Percentiles rank a stretch among this genome's conserved stretches.
Evolutionary conservation across 202 grass and related monocot genomes (phyloP).

Genomic region (Bolboschoenoplectus hybrid): DNA sequence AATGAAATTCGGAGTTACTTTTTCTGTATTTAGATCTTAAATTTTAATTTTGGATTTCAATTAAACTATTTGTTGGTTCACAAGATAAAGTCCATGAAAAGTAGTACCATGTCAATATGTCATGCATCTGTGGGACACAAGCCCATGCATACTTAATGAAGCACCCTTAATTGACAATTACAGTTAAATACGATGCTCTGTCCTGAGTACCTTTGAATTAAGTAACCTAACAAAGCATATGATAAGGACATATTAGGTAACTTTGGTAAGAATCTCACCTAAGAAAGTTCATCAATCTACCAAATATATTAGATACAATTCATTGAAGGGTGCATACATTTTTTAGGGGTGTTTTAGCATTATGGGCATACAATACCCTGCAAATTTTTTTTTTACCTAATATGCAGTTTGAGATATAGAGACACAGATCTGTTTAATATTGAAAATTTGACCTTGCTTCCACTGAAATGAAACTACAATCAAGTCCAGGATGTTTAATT

Average conservation of each 20-base stretch:
- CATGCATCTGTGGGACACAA: slow-evolving; percentile 3
- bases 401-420: not conserved
- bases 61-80: slow-evolving; percentile 1
- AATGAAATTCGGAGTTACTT: not conserved
- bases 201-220: slow-evolving; percentile 11
- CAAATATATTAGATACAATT: not conserved
- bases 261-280: slow-evolving; percentile 22
- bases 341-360: not conserved
- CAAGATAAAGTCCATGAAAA: not conserved
- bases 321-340: not conserved
- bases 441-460: not conserved
- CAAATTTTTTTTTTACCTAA: not conserved
- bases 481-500: not conserved
- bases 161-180: slow-evolving; percentile 3
- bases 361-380: slow-evolving; percentile 6
- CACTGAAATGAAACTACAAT: not conserved
- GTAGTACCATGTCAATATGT: not conserved
- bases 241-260: slow-evolving; percentile 21
- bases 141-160: slow-evolving; percentile 18
- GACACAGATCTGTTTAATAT: not conserved
- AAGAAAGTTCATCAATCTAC: slow-evolving; percentile 13
- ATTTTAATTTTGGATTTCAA: slow-evolving; percentile 19
- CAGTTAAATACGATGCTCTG: slow-evolving; percentile 21
- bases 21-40: not conserved
- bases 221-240: slow-evolving; percentile 35